phyloP scores from a whole-genome alignment of 129 eudicot species.

The Tagetes erecta region DNA sequence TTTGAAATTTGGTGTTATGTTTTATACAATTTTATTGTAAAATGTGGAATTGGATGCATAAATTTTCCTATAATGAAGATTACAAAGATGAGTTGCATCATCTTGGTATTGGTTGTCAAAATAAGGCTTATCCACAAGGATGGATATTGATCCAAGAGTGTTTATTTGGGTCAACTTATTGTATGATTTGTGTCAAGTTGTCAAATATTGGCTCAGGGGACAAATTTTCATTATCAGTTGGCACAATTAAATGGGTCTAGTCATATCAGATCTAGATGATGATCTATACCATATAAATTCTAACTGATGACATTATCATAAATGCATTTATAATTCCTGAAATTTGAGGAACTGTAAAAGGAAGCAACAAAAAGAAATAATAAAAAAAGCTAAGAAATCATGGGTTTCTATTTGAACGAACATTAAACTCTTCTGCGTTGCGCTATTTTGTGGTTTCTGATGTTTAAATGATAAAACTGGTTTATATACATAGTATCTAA shows the following conservation, averaged over 20 bases:
- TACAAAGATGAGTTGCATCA: neutral
- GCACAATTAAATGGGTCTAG: neutral
- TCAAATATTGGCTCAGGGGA: neutral
- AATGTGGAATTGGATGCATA: neutral
- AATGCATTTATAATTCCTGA: neutral
- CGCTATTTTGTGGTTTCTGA: neutral
- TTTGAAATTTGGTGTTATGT: conserved; percentile 6
- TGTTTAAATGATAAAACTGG: conserved; percentile 5
- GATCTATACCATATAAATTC: conserved; percentile 1
- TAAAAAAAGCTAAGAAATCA: neutral
- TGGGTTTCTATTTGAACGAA: neutral
- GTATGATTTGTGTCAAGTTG: neutral
- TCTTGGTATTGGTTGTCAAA: neutral
- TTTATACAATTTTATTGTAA: neutral
- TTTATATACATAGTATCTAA: conserved; percentile 3
- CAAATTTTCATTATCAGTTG: neutral
- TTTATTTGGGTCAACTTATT: neutral
- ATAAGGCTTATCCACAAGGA: neutral
- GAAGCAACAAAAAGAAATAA: conserved; percentile 7
- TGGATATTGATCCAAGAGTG: neutral
- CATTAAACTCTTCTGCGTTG: neutral
- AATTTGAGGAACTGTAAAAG: conserved; percentile 1
- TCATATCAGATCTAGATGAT: neutral
- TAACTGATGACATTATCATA: neutral
- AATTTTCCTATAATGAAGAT: neutral